Conservation (phyloP, 148 eudicot species). For the Fallopia convolvulus region DNA sequence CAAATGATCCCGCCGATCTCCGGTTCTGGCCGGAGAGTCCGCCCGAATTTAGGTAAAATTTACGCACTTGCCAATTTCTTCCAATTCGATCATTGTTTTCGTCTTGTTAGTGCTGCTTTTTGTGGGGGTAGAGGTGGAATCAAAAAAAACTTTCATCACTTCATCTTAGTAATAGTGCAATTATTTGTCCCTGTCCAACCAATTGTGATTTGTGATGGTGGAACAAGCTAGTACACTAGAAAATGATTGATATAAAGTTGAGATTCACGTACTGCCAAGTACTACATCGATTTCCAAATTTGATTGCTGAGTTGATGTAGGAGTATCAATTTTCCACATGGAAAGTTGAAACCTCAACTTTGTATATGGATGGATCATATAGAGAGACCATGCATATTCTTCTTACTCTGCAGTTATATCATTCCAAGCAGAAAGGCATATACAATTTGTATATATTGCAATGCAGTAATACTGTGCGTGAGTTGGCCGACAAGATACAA, state of each 20-base stretch:
- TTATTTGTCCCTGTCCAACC: neutral
- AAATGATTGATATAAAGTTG: too few relatives aligned
- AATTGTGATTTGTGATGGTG: neutral
- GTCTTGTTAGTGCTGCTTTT: neutral
- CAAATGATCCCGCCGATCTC: slow-evolving; percentile 8
- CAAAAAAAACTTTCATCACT: neutral
- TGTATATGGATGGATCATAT: too few relatives aligned
- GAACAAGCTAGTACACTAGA: neutral
- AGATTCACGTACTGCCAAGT: too few relatives aligned
- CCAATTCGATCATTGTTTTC: neutral
- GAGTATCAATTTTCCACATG: too few relatives aligned
- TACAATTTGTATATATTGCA: neutral
- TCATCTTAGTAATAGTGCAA: neutral
- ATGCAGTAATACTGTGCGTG: neutral
- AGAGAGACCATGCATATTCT: too few relatives aligned
- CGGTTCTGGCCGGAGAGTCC: slow-evolving; percentile 9
- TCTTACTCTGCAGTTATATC: too few relatives aligned
- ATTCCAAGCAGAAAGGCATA: too few relatives aligned
- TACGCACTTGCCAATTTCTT: neutral
- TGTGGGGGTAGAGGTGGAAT: neutral
- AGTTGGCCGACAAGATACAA: neutral
- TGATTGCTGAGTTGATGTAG: too few relatives aligned
- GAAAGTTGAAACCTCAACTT: too few relatives aligned
- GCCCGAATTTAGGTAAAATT: neutral
- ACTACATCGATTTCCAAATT: too few relatives aligned